phyloP scores from a whole-genome alignment of 1,139 yeast species.

The Zygotorulaspora mrakii region DNA sequence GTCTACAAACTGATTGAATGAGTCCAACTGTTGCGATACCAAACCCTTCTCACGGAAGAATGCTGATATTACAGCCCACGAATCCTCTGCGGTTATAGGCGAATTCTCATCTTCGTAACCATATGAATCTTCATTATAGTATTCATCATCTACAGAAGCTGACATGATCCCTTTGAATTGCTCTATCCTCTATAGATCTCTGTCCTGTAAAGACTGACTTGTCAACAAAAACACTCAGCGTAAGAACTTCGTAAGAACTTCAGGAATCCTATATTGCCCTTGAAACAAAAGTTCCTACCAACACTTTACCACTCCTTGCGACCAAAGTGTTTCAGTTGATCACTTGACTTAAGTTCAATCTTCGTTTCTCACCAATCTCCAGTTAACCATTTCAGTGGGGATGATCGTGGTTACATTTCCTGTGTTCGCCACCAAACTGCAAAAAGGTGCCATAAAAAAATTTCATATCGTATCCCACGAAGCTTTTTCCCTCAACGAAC shows the following conservation, averaged over 20 bases:
- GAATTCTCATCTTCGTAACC: slow-evolving; percentile 58
- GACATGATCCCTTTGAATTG: slow-evolving; percentile 5
- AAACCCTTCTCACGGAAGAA: slow-evolving; percentile 95
- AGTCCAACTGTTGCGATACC: slow-evolving; percentile 96
- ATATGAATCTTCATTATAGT: slow-evolving; percentile 55
- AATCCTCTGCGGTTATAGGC: slow-evolving; percentile 93
- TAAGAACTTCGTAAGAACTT: slow-evolving; percentile 4
- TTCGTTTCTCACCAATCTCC: neutral
- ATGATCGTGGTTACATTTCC: slow-evolving; percentile 5
- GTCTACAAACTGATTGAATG: slow-evolving; percentile 96
- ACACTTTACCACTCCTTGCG: slow-evolving; percentile 13
- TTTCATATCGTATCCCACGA: slow-evolving; percentile 9
- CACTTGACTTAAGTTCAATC: no score
- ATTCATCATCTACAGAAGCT: slow-evolving; percentile 28
- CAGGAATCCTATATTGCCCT: neutral
- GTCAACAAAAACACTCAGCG: slow-evolving; percentile 5
- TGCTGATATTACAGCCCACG: slow-evolving; percentile 97
- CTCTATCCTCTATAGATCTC: neutral
- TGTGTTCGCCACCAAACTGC: slow-evolving; percentile 10
- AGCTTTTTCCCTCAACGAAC: slow-evolving; percentile 14
- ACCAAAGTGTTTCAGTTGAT: slow-evolving; percentile 1
- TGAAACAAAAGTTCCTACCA: slow-evolving; percentile 4
- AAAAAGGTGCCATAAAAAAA: slow-evolving; percentile 11
- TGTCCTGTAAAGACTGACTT: neutral
- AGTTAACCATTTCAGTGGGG: slow-evolving; percentile 2